Conservation (phyloP, 805 yeast genomes). For the Candida koratica region DNA sequence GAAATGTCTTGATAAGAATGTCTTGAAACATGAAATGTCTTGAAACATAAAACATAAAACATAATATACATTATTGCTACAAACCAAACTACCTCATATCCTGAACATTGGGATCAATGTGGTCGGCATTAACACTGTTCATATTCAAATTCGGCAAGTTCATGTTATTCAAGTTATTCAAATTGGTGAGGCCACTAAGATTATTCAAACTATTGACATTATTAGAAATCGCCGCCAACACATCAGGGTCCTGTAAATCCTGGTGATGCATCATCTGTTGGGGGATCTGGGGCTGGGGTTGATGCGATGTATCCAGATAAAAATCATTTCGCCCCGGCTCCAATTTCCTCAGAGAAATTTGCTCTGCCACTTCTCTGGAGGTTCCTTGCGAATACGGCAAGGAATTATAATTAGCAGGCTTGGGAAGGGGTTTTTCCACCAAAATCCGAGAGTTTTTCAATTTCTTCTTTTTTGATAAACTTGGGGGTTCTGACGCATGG, state of each 20-base stretch:
- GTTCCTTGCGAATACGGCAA: constrained; percentile 9
- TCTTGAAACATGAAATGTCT: too few species aligned
- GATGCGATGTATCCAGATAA: constrained; percentile 7
- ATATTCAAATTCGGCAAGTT: constrained; percentile 1
- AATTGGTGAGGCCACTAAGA: constrained; percentile 3
- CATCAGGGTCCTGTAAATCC: constrained; percentile 36
- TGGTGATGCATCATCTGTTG: constrained; percentile 20
- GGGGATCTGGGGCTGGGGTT: constrained; percentile 5
- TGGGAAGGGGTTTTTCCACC: constrained; percentile 40
- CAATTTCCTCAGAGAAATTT: constrained; percentile 6
- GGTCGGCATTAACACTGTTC: constrained; percentile 20
- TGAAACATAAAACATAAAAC: background rate
- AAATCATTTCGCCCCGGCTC: background rate
- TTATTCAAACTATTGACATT: constrained; percentile 17
- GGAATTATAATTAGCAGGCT: constrained; percentile 9
- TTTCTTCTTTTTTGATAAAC: constrained; percentile 34
- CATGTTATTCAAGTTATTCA: constrained; percentile 3
- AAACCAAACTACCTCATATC: constrained; percentile 1
- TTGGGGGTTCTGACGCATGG: constrained; percentile 41
- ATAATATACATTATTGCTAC: constrained; percentile 1
- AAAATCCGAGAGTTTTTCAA: constrained; percentile 37
- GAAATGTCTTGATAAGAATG: too few species aligned
- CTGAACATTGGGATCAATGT: constrained; percentile 33
- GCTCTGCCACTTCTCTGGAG: constrained; percentile 10
- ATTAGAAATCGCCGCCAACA: constrained; percentile 35